These are phyloP conservation scores for Sisymbrium irio DNA, from an alignment of 345 rosid species.

Conservation along the genomic window DNA sequence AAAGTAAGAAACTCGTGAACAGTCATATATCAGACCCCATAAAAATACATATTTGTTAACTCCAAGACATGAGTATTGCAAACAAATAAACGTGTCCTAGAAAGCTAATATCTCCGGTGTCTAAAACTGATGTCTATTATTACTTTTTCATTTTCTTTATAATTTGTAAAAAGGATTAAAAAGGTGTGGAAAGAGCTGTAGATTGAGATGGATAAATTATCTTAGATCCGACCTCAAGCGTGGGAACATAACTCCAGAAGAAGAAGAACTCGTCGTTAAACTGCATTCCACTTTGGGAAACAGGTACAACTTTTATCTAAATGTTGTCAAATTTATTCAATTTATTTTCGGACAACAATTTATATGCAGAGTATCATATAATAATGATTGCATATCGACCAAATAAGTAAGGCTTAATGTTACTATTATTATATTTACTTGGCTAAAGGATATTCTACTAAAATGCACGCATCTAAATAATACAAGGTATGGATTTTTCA, in stretches of 20 bases:
- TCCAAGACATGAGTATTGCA: neutral
- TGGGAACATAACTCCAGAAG: constrained; percentile 63
- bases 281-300: constrained; percentile 74
- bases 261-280: constrained; percentile 61
- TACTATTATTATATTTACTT: neutral
- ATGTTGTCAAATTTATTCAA: neutral
- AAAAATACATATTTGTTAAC: neutral
- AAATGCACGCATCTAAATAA: neutral
- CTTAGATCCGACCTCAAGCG: constrained; percentile 70
- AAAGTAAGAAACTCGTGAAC: constrained; percentile 20
- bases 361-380: neutral
- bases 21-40: neutral
- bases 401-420: neutral
- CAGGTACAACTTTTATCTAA: constrained; percentile 39
- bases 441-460: neutral
- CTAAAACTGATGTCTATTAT: neutral
- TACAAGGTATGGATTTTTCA: neutral
- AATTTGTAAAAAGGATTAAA: constrained; percentile 42
- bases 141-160: neutral
- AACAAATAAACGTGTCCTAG: neutral
- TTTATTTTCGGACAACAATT: neutral
- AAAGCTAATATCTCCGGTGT: neutral
- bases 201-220: constrained; percentile 89
- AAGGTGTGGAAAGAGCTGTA: constrained; percentile 93
- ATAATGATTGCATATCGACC: neutral